A percentile compares a stretch with the other conserved stretches of the same genome.
Evolutionary conservation across 108 stramenopile genomes (phyloP).

Genomic region (Cyclotella atomus): DNA sequence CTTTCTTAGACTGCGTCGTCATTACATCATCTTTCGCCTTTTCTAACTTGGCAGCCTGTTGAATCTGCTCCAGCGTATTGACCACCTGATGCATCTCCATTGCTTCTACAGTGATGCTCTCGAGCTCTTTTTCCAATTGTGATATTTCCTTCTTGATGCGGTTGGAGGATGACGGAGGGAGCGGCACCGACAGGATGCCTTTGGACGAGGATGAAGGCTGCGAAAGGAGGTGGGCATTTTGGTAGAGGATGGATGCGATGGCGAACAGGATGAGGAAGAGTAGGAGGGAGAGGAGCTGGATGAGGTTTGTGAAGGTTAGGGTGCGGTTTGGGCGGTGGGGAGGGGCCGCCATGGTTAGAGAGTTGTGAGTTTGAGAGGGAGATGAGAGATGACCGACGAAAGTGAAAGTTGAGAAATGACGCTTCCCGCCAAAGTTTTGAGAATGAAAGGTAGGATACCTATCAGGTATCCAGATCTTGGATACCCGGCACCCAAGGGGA

Average conservation of each 20-base stretch:
- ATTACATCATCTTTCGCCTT: background rate
- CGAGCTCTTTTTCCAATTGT: slow-evolving; percentile 1
- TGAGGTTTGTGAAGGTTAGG: background rate
- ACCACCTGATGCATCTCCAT: background rate
- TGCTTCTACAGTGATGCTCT: background rate
- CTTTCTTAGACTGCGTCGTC: background rate
- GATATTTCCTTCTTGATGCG: slow-evolving; percentile 11
- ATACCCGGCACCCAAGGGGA: too few species aligned
- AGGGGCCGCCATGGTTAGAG: too few species aligned
- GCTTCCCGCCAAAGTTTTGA: too few species aligned
- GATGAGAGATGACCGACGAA: too few species aligned
- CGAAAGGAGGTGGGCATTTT: background rate
- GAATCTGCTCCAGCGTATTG: background rate
- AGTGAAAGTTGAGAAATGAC: too few species aligned
- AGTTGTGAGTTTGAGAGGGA: too few species aligned
- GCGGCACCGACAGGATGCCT: too few species aligned
- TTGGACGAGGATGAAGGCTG: slow-evolving; percentile 8
- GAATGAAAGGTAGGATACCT: too few species aligned
- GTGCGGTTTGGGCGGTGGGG: too few species aligned
- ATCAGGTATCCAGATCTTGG: too few species aligned
- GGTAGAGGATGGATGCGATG: background rate
- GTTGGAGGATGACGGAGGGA: background rate
- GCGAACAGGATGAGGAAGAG: background rate
- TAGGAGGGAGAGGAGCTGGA: slow-evolving; percentile 12
- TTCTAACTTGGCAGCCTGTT: background rate